These are phyloP conservation scores for Suillus spraguei DNA, from an alignment of 768 basidiomycete genomes.

Conservation along the genomic window DNA sequence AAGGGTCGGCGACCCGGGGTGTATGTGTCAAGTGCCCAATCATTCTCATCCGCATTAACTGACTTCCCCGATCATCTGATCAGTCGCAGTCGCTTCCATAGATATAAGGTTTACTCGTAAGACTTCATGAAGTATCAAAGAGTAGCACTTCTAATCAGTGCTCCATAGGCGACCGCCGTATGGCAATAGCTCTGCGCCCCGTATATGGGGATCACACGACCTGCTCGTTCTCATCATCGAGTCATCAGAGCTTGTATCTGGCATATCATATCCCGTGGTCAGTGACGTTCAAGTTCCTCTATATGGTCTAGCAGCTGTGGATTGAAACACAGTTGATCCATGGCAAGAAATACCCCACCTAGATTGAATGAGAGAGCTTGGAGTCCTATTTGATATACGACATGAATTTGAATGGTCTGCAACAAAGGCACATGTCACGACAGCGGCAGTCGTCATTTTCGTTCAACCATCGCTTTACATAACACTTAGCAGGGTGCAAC, in stretches of 20 bases:
- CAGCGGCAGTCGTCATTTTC: neutral
- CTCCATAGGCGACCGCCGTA: neutral
- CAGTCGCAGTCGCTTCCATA: neutral
- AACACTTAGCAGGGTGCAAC: constrained; percentile 40
- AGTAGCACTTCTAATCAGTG: neutral
- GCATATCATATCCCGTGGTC: neutral
- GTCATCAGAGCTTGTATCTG: neutral
- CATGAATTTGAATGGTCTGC: neutral
- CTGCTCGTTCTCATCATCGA: neutral
- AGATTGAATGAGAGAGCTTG: neutral
- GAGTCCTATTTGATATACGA: neutral
- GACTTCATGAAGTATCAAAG: neutral
- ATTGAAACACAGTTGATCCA: neutral
- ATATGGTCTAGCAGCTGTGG: neutral
- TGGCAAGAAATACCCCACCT: neutral
- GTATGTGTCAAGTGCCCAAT: neutral
- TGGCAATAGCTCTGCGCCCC: neutral
- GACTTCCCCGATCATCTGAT: neutral
- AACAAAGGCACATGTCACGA: neutral
- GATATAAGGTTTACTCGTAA: neutral
- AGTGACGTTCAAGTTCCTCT: neutral
- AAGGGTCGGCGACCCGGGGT: neutral
- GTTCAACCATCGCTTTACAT: neutral
- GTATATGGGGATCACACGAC: neutral
- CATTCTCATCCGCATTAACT: neutral